Percentiles rank a stretch among this genome's conserved stretches.
Evolutionary conservation across 768 basidiomycete genomes (phyloP).

Genomic region (Daedalea quercina): DNA sequence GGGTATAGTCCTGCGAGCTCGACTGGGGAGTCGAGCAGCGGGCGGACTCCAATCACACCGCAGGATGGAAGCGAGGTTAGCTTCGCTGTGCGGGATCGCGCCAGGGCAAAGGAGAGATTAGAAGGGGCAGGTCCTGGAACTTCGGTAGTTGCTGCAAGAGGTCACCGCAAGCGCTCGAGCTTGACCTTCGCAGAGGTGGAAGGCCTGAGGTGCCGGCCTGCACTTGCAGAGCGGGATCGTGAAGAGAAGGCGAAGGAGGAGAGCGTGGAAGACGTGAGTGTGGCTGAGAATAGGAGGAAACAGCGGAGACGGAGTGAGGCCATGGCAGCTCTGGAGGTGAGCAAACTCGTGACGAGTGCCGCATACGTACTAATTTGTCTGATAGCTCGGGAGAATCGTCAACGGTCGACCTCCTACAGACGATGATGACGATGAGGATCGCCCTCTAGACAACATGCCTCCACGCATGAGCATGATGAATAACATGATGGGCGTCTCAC

Average conservation of each 20-base stretch:
- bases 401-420: constrained; percentile 64
- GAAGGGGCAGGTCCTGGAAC: constrained; percentile 1
- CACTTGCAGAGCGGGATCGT: constrained; percentile 16
- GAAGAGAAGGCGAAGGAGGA: constrained; percentile 23
- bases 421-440: constrained; percentile 29
- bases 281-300: constrained; percentile 50
- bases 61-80: constrained; percentile 66
- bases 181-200: constrained; percentile 62
- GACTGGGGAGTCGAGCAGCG: constrained; percentile 79
- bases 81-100: constrained; percentile 10
- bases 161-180: constrained; percentile 49
- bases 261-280: constrained; percentile 13
- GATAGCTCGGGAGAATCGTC: constrained; percentile 80
- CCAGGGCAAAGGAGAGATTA: constrained; percentile 1
- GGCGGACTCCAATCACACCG: constrained; percentile 69
- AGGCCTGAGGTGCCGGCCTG: constrained; percentile 8
- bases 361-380: constrained; percentile 1
- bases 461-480: constrained; percentile 32
- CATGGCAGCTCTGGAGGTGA: constrained; percentile 84
- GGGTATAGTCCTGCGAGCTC: constrained; percentile 78
- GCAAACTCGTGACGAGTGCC: constrained; percentile 16
- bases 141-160: constrained; percentile 18
- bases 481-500: constrained; percentile 20
- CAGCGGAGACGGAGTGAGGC: constrained; percentile 78
- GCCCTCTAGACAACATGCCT: constrained; percentile 24